These are phyloP conservation scores for Voacanga thouarsii DNA, from an alignment of 257 asterid genomes.

Conservation along the genomic window DNA sequence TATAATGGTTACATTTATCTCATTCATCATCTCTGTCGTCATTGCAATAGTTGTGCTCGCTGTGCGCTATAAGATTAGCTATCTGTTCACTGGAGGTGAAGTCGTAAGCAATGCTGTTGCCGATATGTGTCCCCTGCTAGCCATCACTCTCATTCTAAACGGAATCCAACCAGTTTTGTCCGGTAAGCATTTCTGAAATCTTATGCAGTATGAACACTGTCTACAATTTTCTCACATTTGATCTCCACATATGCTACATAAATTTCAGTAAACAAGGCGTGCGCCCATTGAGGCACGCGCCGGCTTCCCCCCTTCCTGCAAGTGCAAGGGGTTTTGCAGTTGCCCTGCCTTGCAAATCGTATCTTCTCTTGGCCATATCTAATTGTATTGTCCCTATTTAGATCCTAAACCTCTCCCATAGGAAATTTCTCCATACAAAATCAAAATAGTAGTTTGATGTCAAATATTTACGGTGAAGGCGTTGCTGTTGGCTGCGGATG, in stretches of 20 bases:
- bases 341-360: background rate
- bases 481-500: slow-evolving; percentile 46
- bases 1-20: slow-evolving; percentile 38
- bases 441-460: too few species aligned
- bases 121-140: slow-evolving; percentile 30
- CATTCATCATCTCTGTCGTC: slow-evolving; percentile 29
- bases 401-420: too few species aligned
- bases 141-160: slow-evolving; percentile 24
- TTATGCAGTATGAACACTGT: background rate
- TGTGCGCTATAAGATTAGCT: slow-evolving; percentile 51
- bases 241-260: background rate
- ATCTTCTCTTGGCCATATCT: background rate
- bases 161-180: slow-evolving; percentile 35
- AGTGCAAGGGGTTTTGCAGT: too few species aligned
- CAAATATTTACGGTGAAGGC: slow-evolving; percentile 6
- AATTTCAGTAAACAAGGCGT: too few species aligned
- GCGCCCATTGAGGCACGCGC: too few species aligned
- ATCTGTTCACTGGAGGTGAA: slow-evolving; percentile 38
- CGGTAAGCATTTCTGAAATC: slow-evolving; percentile 12
- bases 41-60: slow-evolving; percentile 26
- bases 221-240: background rate
- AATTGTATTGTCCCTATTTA: too few species aligned
- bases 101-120: slow-evolving; percentile 32
- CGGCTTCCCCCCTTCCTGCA: too few species aligned
- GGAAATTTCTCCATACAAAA: background rate